phyloP scores from a whole-genome alignment of 2,329 filamentous ascomycete genomes.

The Calonectria pauciramosa region DNA sequence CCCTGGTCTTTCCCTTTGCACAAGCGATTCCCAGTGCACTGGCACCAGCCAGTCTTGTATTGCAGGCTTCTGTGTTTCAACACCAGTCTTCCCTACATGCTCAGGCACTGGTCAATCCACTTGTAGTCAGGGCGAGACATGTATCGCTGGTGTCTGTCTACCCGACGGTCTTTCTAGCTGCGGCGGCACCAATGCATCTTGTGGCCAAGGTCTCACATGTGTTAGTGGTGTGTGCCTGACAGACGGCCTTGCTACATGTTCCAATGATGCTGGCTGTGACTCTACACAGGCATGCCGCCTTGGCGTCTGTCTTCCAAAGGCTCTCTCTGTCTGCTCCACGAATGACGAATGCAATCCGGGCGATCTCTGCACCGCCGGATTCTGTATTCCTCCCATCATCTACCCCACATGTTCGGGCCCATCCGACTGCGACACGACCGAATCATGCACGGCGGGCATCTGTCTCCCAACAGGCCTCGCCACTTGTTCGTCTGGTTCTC shows the following conservation, averaged over 20 bases:
- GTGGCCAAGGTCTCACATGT: slow-evolving; percentile 1
- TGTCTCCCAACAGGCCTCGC: background rate
- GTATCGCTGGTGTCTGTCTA: slow-evolving; percentile 7
- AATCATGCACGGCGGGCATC: background rate
- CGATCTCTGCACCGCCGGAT: background rate
- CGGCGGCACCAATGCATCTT: background rate
- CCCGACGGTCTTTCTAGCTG: background rate
- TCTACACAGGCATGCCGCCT: background rate
- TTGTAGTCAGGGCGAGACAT: background rate
- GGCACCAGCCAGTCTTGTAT: background rate
- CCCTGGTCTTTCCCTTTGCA: background rate
- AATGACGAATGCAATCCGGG: background rate
- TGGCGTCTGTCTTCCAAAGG: background rate
- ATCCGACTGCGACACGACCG: background rate
- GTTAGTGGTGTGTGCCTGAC: background rate
- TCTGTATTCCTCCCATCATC: slow-evolving; percentile 5
- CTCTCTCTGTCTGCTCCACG: background rate
- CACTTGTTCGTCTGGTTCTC: background rate
- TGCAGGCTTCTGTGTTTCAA: slow-evolving; percentile 10
- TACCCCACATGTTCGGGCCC: background rate
- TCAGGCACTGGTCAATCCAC: background rate
- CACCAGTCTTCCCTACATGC: background rate
- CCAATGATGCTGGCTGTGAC: background rate
- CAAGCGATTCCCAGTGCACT: background rate
- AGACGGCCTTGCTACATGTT: background rate